Evolutionary conservation across 2,329 filamentous ascomycete species (phyloP).

Genomic region (Beauveria sp.): DNA sequence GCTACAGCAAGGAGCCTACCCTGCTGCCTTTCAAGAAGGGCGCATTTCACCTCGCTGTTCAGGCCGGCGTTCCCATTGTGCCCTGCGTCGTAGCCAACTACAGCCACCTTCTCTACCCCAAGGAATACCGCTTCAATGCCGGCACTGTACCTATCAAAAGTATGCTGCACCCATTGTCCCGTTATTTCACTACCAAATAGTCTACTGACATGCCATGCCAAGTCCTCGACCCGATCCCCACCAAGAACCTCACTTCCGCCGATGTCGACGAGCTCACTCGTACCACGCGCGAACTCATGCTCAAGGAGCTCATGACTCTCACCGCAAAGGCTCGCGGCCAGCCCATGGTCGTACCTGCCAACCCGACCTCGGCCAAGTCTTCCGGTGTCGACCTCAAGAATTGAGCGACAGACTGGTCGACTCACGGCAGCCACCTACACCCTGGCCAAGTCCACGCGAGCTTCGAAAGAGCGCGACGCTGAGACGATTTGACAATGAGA

Average conservation of each 20-base stretch:
- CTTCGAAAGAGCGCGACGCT: background rate
- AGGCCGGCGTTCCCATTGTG: constrained; percentile 88
- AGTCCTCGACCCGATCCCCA: constrained; percentile 78
- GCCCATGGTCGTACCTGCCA: constrained; percentile 24
- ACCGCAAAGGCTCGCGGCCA: constrained; percentile 43
- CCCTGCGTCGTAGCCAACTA: constrained; percentile 79
- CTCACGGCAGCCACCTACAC: background rate
- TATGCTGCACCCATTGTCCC: constrained; percentile 28
- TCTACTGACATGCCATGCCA: background rate
- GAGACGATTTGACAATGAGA: background rate
- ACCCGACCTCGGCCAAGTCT: constrained; percentile 15
- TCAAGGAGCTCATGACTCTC: constrained; percentile 52
- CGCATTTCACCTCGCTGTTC: constrained; percentile 90
- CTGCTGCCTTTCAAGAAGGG: constrained; percentile 98
- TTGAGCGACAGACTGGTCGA: background rate
- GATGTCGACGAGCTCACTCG: constrained; percentile 71
- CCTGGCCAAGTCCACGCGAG: background rate
- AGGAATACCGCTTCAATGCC: constrained; percentile 55
- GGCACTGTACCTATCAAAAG: constrained; percentile 71
- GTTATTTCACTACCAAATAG: background rate
- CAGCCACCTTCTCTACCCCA: constrained; percentile 61
- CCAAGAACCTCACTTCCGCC: constrained; percentile 60
- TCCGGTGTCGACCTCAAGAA: constrained; percentile 22
- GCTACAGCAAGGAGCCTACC: constrained; percentile 73
- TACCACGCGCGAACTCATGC: constrained; percentile 67